A percentile compares a stretch with the other conserved stretches of the same genome.
Evolutionary conservation across 306 rosid species (phyloP).

Genomic region (Begonia peltatifolia): DNA sequence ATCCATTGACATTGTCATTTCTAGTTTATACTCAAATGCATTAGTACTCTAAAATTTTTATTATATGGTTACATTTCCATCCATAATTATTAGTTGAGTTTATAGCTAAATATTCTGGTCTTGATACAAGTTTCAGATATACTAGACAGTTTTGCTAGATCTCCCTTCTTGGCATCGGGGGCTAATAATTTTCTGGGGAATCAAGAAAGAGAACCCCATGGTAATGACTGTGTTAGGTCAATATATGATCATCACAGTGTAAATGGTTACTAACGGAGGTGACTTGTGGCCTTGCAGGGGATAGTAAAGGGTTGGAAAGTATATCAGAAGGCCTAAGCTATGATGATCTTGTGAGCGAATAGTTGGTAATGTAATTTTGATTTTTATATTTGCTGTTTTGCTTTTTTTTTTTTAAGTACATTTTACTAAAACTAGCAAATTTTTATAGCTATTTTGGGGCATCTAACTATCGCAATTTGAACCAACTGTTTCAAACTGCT

Average conservation of each 20-base stretch:
- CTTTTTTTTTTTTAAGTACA: not conserved
- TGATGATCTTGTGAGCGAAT: constrained; percentile 87
- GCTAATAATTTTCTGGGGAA: constrained; percentile 40
- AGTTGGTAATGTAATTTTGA: constrained; percentile 10
- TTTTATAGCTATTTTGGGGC: too few species aligned
- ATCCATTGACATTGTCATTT: too few species aligned
- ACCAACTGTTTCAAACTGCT: too few species aligned
- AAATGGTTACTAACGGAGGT: constrained; percentile 11
- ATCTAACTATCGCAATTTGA: too few species aligned
- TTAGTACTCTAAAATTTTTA: too few species aligned
- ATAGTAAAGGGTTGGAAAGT: constrained; percentile 12
- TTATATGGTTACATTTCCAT: too few species aligned
- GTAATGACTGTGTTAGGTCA: constrained; percentile 17
- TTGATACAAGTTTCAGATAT: constrained; percentile 30
- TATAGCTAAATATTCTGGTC: too few species aligned
- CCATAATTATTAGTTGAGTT: too few species aligned
- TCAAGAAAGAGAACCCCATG: constrained; percentile 55
- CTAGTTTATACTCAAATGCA: too few species aligned
- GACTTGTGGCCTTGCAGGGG: constrained; percentile 31
- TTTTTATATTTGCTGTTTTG: not conserved
- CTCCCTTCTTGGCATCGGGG: constrained; percentile 60
- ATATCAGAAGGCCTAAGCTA: constrained; percentile 81
- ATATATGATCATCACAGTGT: constrained; percentile 1
- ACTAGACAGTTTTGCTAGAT: constrained; percentile 64
- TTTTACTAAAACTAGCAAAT: not conserved